Base-by-base conservation (phyloP, 106 monocot species). In the Acorus calamus region DNA sequence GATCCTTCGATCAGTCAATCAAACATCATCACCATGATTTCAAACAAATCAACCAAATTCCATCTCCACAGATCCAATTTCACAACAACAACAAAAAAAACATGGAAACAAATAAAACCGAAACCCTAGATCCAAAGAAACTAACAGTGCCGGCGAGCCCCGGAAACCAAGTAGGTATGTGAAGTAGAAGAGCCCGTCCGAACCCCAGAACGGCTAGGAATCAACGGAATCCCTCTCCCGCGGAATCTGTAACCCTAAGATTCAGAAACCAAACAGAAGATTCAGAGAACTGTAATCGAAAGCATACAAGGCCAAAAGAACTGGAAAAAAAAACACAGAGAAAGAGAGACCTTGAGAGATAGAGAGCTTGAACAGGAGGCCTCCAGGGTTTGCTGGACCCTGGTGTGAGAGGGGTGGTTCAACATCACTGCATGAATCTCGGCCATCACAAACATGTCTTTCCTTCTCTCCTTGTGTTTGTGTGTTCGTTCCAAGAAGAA, bases 341-440 rank as follows among this genome's bases (percentile, higher is more conserved):
- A 57, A 50, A 62, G 57, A 53, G 5, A 61, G 57, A 71, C 71
- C 64, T 64, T 64, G 60, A 74, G 53, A 49, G 54, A 60, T 53
- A 74, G 56, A 8, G 53, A 49, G 53, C 14, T 50, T 8, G 72
- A 73, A 11, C 64, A 66, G 46, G 66, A 12, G 3, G 73, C 53
- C 8, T 28, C 28, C 1, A 1, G 72, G 14, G 42, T 11, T 6
- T 49, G 43, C 46, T 9, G 49, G 41, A 28, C 28, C 28, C 28
- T 47, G 13, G 5, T 45, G 45, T 50, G 28, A 46, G 14, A 7
- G 56, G 57, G 8, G 60, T 57, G 13, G 54, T 56, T 72, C 65
- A 49, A 65, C 49, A 65, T 65, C 49, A 65, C 72, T 44, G 72
- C 14, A 41, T 63, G 72, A 55, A 64, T 72, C 49, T 56, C 55